Evolutionary conservation across 768 basidiomycete species (phyloP).

Genomic region (Pisolithus orientalis): DNA sequence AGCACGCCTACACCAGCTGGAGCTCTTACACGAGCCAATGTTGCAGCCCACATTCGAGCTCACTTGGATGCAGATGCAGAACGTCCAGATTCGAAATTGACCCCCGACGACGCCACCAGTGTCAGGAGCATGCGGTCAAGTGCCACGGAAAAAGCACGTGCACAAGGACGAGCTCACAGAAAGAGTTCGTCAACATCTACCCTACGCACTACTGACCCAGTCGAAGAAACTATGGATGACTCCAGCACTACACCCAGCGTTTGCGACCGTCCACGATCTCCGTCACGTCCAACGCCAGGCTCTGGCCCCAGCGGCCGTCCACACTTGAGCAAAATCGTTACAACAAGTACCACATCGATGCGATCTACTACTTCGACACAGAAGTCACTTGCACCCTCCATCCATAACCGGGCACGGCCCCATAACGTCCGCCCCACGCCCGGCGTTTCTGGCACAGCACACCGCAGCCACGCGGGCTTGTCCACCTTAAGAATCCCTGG

Average conservation of each 20-base stretch:
- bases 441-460: background rate
- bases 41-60: constrained; percentile 23
- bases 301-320: constrained; percentile 18
- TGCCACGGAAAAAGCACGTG: constrained; percentile 17
- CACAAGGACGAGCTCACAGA: constrained; percentile 11
- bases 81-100: constrained; percentile 70
- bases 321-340: constrained; percentile 21
- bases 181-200: constrained; percentile 17
- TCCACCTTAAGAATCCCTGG: constrained; percentile 28
- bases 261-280: background rate
- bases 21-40: constrained; percentile 4
- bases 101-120: constrained; percentile 36
- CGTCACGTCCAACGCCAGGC: constrained; percentile 7
- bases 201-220: constrained; percentile 2
- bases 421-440: constrained; percentile 10
- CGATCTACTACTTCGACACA: constrained; percentile 13
- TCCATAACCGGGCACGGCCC: constrained; percentile 15
- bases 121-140: constrained; percentile 20
- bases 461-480: constrained; percentile 11
- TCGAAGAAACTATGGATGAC: background rate
- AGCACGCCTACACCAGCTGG: constrained; percentile 18
- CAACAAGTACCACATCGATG: constrained; percentile 18
- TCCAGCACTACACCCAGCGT: background rate
- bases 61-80: constrained; percentile 24
- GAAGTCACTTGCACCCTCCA: constrained; percentile 17